Percentiles rank a stretch among this genome's conserved stretches.
Evolutionary conservation across 306 rosid species (phyloP).

Genomic region (Pyrus pyrifolia): DNA sequence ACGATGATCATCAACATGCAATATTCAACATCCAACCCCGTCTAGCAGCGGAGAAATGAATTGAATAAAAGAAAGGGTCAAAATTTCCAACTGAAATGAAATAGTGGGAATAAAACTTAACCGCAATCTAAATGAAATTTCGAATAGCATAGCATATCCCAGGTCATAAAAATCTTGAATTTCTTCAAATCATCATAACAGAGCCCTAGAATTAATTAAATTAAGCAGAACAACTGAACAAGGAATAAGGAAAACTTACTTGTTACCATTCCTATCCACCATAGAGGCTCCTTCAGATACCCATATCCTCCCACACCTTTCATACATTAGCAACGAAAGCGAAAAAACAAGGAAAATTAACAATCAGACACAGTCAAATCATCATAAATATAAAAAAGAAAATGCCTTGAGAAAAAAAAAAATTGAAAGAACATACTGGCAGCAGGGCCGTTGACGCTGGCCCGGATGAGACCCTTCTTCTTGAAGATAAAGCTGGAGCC

Average conservation of each 20-base stretch:
- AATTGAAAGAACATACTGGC: conserved; percentile 33
- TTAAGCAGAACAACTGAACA: background rate
- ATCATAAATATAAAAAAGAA: background rate
- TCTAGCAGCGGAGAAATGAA: background rate
- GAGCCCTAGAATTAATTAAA: background rate
- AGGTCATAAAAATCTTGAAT: background rate
- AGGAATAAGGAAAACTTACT: conserved; percentile 34
- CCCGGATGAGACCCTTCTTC: conserved; percentile 80
- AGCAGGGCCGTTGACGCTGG: conserved; percentile 46
- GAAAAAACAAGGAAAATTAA: background rate
- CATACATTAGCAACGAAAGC: background rate
- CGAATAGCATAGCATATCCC: background rate
- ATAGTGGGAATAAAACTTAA: background rate
- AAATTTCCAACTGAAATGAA: background rate
- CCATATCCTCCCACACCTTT: conserved; percentile 88
- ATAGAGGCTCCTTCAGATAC: conserved; percentile 67
- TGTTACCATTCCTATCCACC: conserved; percentile 93
- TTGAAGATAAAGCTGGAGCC: conserved; percentile 86
- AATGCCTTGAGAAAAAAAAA: background rate
- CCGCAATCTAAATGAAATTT: background rate
- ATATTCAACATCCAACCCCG: background rate
- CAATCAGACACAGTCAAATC: background rate
- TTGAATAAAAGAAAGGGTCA: background rate
- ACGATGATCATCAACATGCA: background rate
- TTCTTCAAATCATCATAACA: background rate